These are phyloP conservation scores for Fraxinus velutina DNA, from an alignment of 305 asterid genomes.

Conservation along the genomic window DNA sequence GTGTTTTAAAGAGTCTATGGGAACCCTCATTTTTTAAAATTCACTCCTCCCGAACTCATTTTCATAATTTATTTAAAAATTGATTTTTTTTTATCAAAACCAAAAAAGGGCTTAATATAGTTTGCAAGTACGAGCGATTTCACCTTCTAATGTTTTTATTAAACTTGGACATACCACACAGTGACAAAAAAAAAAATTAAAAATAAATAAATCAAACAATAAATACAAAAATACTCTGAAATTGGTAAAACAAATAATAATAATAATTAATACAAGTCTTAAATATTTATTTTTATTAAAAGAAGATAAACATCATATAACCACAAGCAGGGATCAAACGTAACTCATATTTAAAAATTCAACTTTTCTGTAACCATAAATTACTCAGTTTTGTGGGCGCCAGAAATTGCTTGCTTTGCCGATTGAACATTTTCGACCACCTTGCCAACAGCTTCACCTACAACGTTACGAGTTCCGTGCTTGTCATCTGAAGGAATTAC, in stretches of 20 bases:
- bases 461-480: neutral
- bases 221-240: neutral
- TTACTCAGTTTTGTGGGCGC: constrained; percentile 4
- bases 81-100: neutral
- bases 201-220: no score
- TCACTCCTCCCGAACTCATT: neutral
- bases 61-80: neutral
- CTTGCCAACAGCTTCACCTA: constrained; percentile 13
- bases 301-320: neutral
- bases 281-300: neutral
- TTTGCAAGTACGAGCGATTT: neutral
- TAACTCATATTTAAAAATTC: neutral
- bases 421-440: constrained; percentile 27
- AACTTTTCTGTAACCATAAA: no score
- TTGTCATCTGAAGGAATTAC: constrained; percentile 18
- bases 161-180: neutral
- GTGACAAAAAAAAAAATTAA: no score
- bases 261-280: neutral
- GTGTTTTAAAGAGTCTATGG: no score
- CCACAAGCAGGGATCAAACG: neutral
- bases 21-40: no score
- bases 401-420: constrained; percentile 21
- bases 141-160: neutral
- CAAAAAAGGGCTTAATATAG: neutral
- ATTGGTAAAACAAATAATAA: neutral